phyloP scores from a whole-genome alignment of 192 early-diverging fungal species.

The Backusella macrospora region DNA sequence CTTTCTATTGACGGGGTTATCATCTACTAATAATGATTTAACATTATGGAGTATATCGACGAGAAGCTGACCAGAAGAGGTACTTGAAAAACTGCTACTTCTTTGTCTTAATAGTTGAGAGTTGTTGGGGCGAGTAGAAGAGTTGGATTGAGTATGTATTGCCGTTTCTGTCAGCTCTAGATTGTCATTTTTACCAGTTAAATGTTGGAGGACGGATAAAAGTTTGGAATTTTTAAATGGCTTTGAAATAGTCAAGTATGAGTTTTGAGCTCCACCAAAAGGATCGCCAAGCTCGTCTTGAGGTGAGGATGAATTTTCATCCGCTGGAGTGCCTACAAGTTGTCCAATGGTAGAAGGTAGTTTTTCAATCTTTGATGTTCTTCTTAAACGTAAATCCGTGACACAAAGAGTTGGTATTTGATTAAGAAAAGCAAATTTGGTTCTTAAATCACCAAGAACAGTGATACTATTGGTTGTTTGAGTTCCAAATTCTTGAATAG shows the following conservation, averaged over 20 bases:
- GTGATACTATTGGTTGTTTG: not conserved
- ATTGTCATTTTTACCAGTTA: not conserved
- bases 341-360: not conserved
- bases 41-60: not conserved
- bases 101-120: not conserved
- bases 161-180: not conserved
- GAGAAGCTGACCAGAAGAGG: not conserved
- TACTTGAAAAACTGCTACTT: too few relatives aligned
- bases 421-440: not conserved
- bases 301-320: not conserved
- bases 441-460: not conserved
- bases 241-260: conserved; percentile 11
- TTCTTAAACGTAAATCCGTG: not conserved
- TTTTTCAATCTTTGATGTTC: not conserved
- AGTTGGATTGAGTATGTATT: not conserved
- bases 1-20: conserved; percentile 75
- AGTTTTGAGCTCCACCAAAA: conserved; percentile 3
- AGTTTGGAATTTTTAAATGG: conserved; percentile 34
- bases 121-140: not conserved
- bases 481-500: not conserved
- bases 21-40: conserved; percentile 64
- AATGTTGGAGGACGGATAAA: conserved; percentile 2
- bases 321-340: not conserved
- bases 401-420: not conserved
- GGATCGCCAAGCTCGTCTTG: conserved; percentile 5